Percentiles rank a stretch among this genome's conserved stretches.
phyloP scores from a whole-genome alignment of 176 grass and related monocot genomes.

The Puya raimondii region DNA sequence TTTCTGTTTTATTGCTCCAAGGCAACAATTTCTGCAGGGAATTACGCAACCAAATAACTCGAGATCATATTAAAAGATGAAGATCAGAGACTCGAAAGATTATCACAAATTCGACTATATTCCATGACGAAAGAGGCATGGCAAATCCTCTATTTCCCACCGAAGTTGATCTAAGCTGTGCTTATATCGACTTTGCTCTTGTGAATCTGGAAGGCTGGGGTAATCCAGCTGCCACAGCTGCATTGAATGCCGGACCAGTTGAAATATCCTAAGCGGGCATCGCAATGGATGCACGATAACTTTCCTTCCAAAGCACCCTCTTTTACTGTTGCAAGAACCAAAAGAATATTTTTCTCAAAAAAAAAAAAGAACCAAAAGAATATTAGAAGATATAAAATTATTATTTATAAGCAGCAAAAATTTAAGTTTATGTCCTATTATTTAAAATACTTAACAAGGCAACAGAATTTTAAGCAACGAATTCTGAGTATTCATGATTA shows the following conservation, averaged over 20 bases:
- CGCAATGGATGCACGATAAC: slow-evolving; percentile 71
- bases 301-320: slow-evolving; percentile 91
- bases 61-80: not conserved
- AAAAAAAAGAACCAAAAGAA: too few species aligned
- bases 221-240: slow-evolving; percentile 89
- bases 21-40: not conserved
- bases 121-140: not conserved
- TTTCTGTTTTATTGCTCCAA: not conserved
- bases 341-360: too few species aligned
- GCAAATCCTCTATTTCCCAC: not conserved
- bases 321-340: slow-evolving; percentile 51
- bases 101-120: not conserved
- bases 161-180: slow-evolving; percentile 11
- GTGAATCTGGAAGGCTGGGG: slow-evolving; percentile 81
- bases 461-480: not conserved
- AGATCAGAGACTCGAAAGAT: not conserved
- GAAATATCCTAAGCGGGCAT: slow-evolving; percentile 72
- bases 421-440: not conserved
- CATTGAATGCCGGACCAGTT: slow-evolving; percentile 92
- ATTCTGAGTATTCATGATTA: not conserved
- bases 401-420: not conserved
- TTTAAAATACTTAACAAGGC: not conserved
- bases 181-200: slow-evolving; percentile 91
- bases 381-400: not conserved
- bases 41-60: not conserved